Conservation (phyloP, 179 eudicot species). For the Beta lomatogona region DNA sequence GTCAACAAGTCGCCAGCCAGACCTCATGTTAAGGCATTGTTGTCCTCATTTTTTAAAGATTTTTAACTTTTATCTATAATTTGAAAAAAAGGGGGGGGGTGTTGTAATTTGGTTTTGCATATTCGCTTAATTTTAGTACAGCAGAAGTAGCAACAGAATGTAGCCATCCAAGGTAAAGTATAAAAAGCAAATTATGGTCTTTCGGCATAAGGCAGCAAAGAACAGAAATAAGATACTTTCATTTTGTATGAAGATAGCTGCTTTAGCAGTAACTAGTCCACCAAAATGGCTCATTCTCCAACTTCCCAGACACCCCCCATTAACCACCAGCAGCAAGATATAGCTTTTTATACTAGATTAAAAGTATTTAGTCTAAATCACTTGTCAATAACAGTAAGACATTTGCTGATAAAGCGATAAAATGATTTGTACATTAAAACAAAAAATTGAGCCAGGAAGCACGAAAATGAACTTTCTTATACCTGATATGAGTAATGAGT, state of each 20-base stretch:
- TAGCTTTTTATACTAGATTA: not conserved
- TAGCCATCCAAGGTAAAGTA: not conserved
- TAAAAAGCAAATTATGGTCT: not conserved
- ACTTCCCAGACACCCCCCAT: not conserved
- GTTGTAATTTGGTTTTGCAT: not conserved
- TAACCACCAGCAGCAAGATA: not conserved
- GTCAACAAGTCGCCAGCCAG: not conserved
- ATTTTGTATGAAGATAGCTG: not conserved
- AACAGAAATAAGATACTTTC: not conserved
- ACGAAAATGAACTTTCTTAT: constrained; percentile 10
- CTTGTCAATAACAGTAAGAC: not conserved
- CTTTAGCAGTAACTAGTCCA: not conserved
- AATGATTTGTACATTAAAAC: not conserved
- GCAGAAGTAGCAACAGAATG: not conserved
- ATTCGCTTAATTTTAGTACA: not conserved
- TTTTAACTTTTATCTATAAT: too few species aligned
- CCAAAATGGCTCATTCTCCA: not conserved
- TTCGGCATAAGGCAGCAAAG: not conserved
- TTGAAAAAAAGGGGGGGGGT: not conserved
- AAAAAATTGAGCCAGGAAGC: not conserved
- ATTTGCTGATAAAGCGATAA: not conserved
- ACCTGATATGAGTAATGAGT: constrained; percentile 99
- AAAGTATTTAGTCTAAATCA: not conserved
- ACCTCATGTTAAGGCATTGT: not conserved
- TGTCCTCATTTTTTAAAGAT: not conserved